Evolutionary conservation across 202 grass and related monocot species (phyloP), one percentile per base, ranked within the genome.

Genomic region (Schoenoplectus triqueter): DNA sequence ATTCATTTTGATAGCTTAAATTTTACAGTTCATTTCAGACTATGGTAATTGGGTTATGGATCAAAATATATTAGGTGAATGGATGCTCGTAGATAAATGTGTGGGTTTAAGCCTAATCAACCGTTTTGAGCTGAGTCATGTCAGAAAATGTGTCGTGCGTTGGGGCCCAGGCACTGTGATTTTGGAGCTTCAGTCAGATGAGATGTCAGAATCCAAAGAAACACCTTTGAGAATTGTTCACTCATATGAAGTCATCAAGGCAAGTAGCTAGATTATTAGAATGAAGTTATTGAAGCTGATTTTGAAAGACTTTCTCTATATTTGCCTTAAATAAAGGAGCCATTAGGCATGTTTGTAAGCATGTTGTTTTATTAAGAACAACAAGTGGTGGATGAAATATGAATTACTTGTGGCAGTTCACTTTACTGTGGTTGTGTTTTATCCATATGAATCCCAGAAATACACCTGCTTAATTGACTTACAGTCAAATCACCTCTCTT

Each of bases 11-110:
- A 19, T 10, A 83, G 10, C 64, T 64, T 83, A 13, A 19, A 69
- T 56, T 19, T n/a, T 55, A 48, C 20, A 48, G 69, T 67, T 21
- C 6, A 20, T 21, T 68, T 41, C 4, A 40, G 1, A 55, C 18
- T n/a, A 14, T 82, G 10, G 66, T 4, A 82, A 31, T 10, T 17
- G 14, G 8, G 41, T 20, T 49, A 15, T 40, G 13, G 31, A 60
- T 90, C 55, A 42, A 62, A 68, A 88, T 88, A 63, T 31, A 31
- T 31, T 83, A 98, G 91, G 95, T 4, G 88, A 98, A 82, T 95
- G 95, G 95, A 95, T 92, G 91, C 85, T 98, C 50, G 86, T 95
- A 5, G 95, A 98, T 84, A 98, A 87, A 79, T 98, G 92, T 57
- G 87, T 80, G 18, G 92, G 92, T 51, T 4, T 95, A 73, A 86